phyloP scores from a whole-genome alignment of 352 stramenopile species.

The Proteromonas lacertae region DNA sequence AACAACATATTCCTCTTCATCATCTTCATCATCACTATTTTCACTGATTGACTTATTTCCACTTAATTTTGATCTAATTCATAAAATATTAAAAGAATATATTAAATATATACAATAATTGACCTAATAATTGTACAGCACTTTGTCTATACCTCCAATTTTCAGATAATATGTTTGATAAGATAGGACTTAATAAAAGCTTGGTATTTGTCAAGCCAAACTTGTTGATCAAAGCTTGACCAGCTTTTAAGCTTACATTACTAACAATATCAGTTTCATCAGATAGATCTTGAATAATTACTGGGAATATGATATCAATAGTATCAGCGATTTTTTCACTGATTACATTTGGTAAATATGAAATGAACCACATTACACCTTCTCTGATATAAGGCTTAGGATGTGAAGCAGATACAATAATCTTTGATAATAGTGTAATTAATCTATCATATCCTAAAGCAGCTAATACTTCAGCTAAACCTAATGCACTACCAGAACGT shows the following conservation, averaged over 20 bases:
- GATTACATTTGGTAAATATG: slow-evolving; percentile 77
- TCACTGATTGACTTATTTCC: slow-evolving; percentile 28
- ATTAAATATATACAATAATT: slow-evolving; percentile 15
- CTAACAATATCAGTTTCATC: slow-evolving; percentile 88
- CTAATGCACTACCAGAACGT: slow-evolving; percentile 81
- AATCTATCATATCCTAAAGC: slow-evolving; percentile 17
- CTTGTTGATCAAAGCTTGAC: slow-evolving; percentile 79
- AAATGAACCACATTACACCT: slow-evolving; percentile 90
- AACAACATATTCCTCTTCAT: slow-evolving; percentile 21
- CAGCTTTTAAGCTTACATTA: slow-evolving; percentile 76
- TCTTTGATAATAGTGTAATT: slow-evolving; percentile 20
- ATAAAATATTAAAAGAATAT: no score
- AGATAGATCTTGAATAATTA: slow-evolving; percentile 77
- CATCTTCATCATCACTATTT: slow-evolving; percentile 23
- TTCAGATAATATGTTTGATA: slow-evolving; percentile 73
- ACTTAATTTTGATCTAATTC: no score
- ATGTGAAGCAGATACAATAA: slow-evolving; percentile 67
- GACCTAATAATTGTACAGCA: slow-evolving; percentile 70
- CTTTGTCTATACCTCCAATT: slow-evolving; percentile 93
- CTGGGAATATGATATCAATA: slow-evolving; percentile 62
- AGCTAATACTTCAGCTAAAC: slow-evolving; percentile 60
- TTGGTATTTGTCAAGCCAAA: slow-evolving; percentile 74
- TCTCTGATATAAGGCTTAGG: slow-evolving; percentile 71
- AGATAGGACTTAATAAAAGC: slow-evolving; percentile 80
- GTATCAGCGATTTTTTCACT: slow-evolving; percentile 55